A percentile compares a stretch with the other conserved stretches of the same genome.
Conservation (phyloP, 441 rosid species). For the Cnidoscolus chayamansa region DNA sequence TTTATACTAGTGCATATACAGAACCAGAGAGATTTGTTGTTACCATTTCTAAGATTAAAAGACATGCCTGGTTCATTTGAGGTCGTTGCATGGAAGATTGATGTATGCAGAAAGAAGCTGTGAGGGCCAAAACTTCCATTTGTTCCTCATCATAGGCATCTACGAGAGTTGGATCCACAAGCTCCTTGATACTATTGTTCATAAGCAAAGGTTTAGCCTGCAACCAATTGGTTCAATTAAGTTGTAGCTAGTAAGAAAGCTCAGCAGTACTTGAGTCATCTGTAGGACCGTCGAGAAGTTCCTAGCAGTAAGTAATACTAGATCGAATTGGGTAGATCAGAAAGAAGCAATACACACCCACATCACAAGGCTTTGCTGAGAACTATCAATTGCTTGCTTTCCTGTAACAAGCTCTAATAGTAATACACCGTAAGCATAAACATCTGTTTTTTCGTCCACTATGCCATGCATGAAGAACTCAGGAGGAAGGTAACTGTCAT, state of each 20-base stretch:
- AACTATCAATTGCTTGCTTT: conserved; percentile 67
- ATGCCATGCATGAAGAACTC: conserved; percentile 93
- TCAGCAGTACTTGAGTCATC: too few species aligned
- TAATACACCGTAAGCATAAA: conserved; percentile 82
- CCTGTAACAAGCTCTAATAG: conserved; percentile 82
- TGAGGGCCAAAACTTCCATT: conserved; percentile 41
- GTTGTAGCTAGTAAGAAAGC: not conserved
- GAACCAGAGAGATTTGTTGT: not conserved
- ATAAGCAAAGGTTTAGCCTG: conserved; percentile 81
- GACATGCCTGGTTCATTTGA: conserved; percentile 74
- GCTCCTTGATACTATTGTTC: conserved; percentile 43
- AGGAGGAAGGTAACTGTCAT: conserved; percentile 76
- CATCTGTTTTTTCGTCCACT: conserved; percentile 88
- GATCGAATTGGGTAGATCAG: not conserved
- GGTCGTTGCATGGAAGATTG: conserved; percentile 63
- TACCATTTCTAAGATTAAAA: conserved; percentile 2
- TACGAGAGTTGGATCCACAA: conserved; percentile 61
- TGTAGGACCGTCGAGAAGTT: not conserved
- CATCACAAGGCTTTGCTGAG: conserved; percentile 86
- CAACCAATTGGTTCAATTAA: conserved; percentile 12
- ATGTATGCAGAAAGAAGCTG: conserved; percentile 65
- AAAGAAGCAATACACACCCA: conserved; percentile 53
- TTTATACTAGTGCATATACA: not conserved
- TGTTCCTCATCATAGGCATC: conserved; percentile 48
- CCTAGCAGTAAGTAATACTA: not conserved